These are phyloP conservation scores for Creolimax fragrantissima DNA, from an alignment of 78 protist genomes.

Conservation along the genomic window DNA sequence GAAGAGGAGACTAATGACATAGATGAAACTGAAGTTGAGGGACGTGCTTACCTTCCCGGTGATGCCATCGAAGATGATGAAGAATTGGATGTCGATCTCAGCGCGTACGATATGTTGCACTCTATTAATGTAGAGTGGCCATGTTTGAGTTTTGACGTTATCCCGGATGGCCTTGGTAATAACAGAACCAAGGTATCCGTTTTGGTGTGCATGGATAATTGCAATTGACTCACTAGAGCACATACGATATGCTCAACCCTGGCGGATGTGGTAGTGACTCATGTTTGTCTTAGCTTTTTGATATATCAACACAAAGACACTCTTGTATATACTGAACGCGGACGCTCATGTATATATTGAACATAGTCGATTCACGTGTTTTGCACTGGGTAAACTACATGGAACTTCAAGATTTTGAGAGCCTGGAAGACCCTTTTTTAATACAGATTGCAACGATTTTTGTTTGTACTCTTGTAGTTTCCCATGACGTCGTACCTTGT, in stretches of 20 bases:
- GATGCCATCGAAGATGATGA: constrained; percentile 37
- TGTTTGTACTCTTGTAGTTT: too few species aligned
- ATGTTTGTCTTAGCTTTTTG: background rate
- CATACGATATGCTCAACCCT: too few species aligned
- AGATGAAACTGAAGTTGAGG: background rate
- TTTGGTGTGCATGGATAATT: too few species aligned
- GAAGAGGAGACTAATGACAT: too few species aligned
- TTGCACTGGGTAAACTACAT: too few species aligned
- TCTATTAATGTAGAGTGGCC: constrained; percentile 79
- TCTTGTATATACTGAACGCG: background rate
- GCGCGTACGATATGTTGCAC: constrained; percentile 81
- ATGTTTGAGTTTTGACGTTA: constrained; percentile 72
- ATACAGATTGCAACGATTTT: too few species aligned
- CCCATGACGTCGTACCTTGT: constrained; percentile 62
- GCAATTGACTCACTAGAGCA: background rate
- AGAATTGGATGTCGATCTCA: constrained; percentile 47
- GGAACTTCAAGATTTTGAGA: too few species aligned
- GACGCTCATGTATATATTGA: background rate
- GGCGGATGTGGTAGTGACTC: background rate
- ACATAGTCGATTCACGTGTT: too few species aligned
- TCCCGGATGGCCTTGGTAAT: constrained; percentile 67
- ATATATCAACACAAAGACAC: background rate
- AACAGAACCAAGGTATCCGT: constrained; percentile 5
- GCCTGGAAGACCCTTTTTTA: too few species aligned
- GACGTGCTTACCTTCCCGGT: background rate